A percentile compares a stretch with the other conserved stretches of the same genome.
These are phyloP conservation scores for Trematosphaeria pertusa DNA, from an alignment of 2,329 filamentous ascomycete species.

Conservation along the genomic window DNA sequence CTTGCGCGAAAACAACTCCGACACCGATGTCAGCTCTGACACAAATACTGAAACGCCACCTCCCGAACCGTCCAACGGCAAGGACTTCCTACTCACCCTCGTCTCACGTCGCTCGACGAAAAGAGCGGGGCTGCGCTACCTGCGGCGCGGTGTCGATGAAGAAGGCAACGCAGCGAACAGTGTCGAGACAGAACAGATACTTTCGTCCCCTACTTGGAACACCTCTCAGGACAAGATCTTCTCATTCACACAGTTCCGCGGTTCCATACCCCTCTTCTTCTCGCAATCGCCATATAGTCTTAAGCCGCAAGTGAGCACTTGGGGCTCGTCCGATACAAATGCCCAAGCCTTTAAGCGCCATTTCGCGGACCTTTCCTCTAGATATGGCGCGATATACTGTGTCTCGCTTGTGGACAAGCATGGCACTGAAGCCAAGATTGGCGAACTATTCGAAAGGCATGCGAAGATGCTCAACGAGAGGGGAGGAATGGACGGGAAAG, in stretches of 20 bases:
- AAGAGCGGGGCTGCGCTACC: constrained; percentile 85
- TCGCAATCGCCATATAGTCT: constrained; percentile 93
- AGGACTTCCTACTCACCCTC: constrained; percentile 79
- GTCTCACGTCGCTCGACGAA: constrained; percentile 89
- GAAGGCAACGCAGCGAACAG: constrained; percentile 86
- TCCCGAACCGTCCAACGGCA: constrained; percentile 46
- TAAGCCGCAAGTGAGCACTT: constrained; percentile 82
- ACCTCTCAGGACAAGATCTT: constrained; percentile 66
- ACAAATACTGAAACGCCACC: constrained; percentile 16
- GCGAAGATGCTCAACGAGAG: constrained; percentile 70
- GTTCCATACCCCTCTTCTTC: constrained; percentile 94
- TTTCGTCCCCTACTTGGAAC: constrained; percentile 75
- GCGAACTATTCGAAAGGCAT: constrained; percentile 75
- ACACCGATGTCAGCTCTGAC: constrained; percentile 17
- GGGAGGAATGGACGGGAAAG: constrained; percentile 57
- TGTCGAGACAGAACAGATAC: constrained; percentile 94
- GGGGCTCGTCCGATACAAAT: constrained; percentile 82
- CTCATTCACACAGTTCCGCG: constrained; percentile 86
- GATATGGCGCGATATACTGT: constrained; percentile 79
- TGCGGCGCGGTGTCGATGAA: constrained; percentile 89
- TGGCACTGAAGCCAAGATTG: constrained; percentile 80
- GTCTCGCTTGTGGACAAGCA: constrained; percentile 90
- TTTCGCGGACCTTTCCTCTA: constrained; percentile 71
- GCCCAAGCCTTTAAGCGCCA: constrained; percentile 79
- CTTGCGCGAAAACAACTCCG: constrained; percentile 37